phyloP scores from a whole-genome alignment of 805 yeast species.

The Candida pseudoglaebosa region DNA sequence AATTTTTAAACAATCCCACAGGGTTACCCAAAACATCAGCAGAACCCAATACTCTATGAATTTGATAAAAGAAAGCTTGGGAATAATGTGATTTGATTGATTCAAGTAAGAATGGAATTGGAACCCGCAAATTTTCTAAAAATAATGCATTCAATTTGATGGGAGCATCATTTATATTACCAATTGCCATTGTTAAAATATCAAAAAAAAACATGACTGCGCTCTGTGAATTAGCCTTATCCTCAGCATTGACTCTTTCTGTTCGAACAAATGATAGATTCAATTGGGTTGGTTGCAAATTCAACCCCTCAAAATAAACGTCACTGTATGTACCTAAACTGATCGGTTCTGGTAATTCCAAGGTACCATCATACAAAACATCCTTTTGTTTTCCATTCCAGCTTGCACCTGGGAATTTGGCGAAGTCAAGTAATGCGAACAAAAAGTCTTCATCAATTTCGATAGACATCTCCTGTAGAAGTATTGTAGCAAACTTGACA shows the following conservation, averaged over 20 bases:
- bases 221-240: slow-evolving; percentile 54
- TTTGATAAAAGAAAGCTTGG: slow-evolving; percentile 86
- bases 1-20: slow-evolving; percentile 89
- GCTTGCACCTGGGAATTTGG: slow-evolving; percentile 77
- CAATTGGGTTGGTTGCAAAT: slow-evolving; percentile 85
- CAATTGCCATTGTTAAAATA: slow-evolving; percentile 92
- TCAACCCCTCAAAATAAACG: slow-evolving; percentile 87
- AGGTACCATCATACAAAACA: slow-evolving; percentile 55
- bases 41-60: slow-evolving; percentile 89
- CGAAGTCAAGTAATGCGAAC: slow-evolving; percentile 74
- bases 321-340: slow-evolving; percentile 57
- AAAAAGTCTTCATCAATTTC: slow-evolving; percentile 94
- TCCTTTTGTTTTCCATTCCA: slow-evolving; percentile 52
- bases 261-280: slow-evolving; percentile 90
- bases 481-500: slow-evolving; percentile 84
- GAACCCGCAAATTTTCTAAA: slow-evolving; percentile 85
- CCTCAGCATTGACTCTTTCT: slow-evolving; percentile 68
- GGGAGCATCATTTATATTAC: slow-evolving; percentile 96
- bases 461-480: slow-evolving; percentile 86
- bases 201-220: slow-evolving; percentile 75
- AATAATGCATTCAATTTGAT: slow-evolving; percentile 81
- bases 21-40: slow-evolving; percentile 98
- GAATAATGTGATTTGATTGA: slow-evolving; percentile 81
- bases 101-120: slow-evolving; percentile 66
- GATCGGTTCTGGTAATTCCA: slow-evolving; percentile 70